Evolutionary conservation across 139 green algal genomes (phyloP), one percentile per base, ranked within the genome.

Genomic region (Haematococcus lacustris): DNA sequence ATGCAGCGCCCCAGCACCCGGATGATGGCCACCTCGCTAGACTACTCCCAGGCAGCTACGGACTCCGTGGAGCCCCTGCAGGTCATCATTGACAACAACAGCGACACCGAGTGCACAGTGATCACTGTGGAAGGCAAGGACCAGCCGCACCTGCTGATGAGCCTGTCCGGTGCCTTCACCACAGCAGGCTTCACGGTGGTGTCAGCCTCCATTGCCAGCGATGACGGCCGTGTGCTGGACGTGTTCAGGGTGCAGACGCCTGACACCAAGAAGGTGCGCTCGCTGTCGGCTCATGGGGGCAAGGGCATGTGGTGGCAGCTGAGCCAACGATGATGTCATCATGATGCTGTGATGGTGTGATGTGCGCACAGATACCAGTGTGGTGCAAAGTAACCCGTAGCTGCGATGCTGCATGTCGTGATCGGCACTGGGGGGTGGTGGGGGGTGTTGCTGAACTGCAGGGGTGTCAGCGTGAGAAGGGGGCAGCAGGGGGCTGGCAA

Each of bases 171-270:
- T 33, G 80, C 81, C 0, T 88, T 94, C 70, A 87, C 79, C 53
- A 76, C 68, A 57, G 73, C 82, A 60, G 83, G 86, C 33, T 63
- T 96, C 1, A 47, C 77, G 1, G 91, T 97, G 1, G 66, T 86
- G 3, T 88, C 85, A 17, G 91, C 91, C 33, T 82, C 73, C 50
- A 91, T 95, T 73, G 81, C 85, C 6, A 90, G 73, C 21, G 75
- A 81, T 3, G 79, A 85, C 1, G 89, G 88, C 28, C 38, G 71
- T 3, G 80, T 96, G 34, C 50, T 84, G 2, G 90, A 93, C 57
- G 77, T 91, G 5, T 96, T 96, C 81, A 79, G 79, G 0, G 78
- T 94, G 3, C 88, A 84, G 17, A 80, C 79, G 7, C 38, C 32
- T 3, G 71, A 89, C 6, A 80, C 81, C 30, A 77, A 83, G 3